phyloP scores from a whole-genome alignment of 2,329 filamentous ascomycete genomes.

The Phialophora macrospora region DNA sequence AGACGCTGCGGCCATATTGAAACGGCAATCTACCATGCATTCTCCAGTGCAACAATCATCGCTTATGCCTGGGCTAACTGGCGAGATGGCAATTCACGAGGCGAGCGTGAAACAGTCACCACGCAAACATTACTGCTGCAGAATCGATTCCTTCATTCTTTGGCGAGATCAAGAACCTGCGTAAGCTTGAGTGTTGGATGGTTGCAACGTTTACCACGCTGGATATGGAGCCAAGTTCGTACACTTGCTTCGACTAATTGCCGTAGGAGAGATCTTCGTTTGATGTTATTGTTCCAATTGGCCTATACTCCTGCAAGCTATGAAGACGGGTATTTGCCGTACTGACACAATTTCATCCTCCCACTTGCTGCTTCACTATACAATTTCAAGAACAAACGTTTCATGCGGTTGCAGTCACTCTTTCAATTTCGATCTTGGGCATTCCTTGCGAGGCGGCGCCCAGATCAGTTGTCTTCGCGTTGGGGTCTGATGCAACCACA shows the following conservation, averaged over 20 bases:
- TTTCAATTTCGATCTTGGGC: conserved; percentile 67
- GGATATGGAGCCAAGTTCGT: background rate
- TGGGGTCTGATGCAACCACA: conserved; percentile 70
- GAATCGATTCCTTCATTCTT: too few species aligned
- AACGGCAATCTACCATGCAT: background rate
- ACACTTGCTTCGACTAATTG: background rate
- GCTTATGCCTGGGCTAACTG: background rate
- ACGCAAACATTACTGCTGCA: background rate
- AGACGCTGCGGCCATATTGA: too few species aligned
- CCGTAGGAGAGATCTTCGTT: background rate
- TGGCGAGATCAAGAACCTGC: too few species aligned
- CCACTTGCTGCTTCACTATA: background rate
- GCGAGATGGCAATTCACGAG: background rate
- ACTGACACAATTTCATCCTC: conserved; percentile 24
- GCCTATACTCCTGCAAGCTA: conserved; percentile 17
- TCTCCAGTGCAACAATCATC: too few species aligned
- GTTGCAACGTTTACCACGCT: background rate
- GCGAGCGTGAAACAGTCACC: background rate
- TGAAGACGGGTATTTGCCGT: conserved; percentile 18
- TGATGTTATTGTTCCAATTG: conserved; percentile 4
- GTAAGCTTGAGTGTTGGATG: background rate
- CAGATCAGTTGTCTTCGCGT: conserved; percentile 73
- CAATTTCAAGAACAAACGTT: background rate
- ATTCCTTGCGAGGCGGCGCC: conserved; percentile 69
- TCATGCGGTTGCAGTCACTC: conserved; percentile 51